Evolutionary conservation across 306 rosid genomes (phyloP).

Genomic region (Glycine tomentella): DNA sequence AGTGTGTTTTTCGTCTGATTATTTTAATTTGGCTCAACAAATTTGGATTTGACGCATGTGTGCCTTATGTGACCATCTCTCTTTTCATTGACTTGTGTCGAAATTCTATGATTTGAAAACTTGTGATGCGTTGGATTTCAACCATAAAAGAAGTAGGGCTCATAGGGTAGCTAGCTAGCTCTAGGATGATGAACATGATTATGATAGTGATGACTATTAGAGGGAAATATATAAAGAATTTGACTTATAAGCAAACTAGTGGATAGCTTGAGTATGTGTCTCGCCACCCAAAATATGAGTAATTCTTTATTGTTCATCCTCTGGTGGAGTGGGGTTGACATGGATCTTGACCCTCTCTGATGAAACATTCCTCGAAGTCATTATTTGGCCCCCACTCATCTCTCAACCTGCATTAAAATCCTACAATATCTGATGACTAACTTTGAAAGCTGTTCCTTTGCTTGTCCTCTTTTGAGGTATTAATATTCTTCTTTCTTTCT

Average conservation of each 20-base stretch:
- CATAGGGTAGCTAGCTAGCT: slow-evolving; percentile 26
- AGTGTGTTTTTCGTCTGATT: background rate
- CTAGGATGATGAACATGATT: slow-evolving; percentile 61
- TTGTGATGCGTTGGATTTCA: slow-evolving; percentile 53
- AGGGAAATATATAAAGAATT: slow-evolving; percentile 50
- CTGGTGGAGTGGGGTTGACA: slow-evolving; percentile 88
- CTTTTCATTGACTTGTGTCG: slow-evolving; percentile 74
- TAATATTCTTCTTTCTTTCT: slow-evolving; percentile 23
- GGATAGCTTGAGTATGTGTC: slow-evolving; percentile 66
- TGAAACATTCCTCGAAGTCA: slow-evolving; percentile 77
- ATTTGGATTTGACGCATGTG: slow-evolving; percentile 43
- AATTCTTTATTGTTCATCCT: slow-evolving; percentile 36
- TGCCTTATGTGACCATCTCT: slow-evolving; percentile 59
- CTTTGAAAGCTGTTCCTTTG: slow-evolving; percentile 57
- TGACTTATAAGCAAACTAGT: slow-evolving; percentile 54
- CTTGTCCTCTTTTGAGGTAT: slow-evolving; percentile 60
- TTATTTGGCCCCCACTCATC: slow-evolving; percentile 57
- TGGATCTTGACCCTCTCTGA: slow-evolving; percentile 85
- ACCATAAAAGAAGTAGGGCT: slow-evolving; percentile 50
- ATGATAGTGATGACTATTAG: slow-evolving; percentile 49
- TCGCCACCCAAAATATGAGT: slow-evolving; percentile 54
- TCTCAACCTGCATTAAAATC: slow-evolving; percentile 57
- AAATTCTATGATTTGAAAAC: slow-evolving; percentile 50
- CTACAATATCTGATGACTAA: slow-evolving; percentile 60
- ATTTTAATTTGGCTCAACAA: slow-evolving; percentile 20